Evolutionary conservation across 768 basidiomycete genomes (phyloP), one percentile per base, ranked within the genome.

Genomic region (Russula abietina): DNA sequence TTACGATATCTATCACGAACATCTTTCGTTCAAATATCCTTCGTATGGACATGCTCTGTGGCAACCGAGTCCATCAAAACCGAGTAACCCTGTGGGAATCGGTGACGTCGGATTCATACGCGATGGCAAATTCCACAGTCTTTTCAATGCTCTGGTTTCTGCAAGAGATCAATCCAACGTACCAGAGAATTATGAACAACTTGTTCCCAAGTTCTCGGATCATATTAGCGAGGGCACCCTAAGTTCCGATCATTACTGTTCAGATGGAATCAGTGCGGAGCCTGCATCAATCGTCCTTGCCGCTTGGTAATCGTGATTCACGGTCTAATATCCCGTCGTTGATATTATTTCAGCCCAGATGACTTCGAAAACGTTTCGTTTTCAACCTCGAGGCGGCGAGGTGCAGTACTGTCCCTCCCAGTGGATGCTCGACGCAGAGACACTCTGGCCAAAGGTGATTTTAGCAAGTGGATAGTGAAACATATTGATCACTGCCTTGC

Each of bases 91-190:
- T 4, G 59, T 69, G 8, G 8, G 8, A 12, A 8, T 36, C 33
- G 33, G 33, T 8, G 33, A 36, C 33, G 33, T 36, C 33, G 33
- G 67, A 11, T 69, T 24, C 43, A 48, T 65, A 26, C 59, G 60
- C 24, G 41, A 46, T 9, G 69, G 69, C 33, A 33, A 41, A 26
- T 69, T 68, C 39, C 62, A 66, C 24, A 56, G 61, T 41, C 57
- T 68, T 6, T 69, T 66, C 60, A 69, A 63, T 51, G 43, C 38
- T 32, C 56, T 63, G 1, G 26, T 50, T 26, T 53, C 65, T 5
- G 45, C 46, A 19, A 11, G 52, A 26, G 38, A 65, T 46, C 55
- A 50, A 22, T 55, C 39, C 51, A 26, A n/a, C 19, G 32, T 62
- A 4, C 61, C 61, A 36, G 51, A 53, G 3, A 3, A 38, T 30